Evolutionary conservation across 169 alveolate species (phyloP).

Genomic region (Eimeria tenella): DNA sequence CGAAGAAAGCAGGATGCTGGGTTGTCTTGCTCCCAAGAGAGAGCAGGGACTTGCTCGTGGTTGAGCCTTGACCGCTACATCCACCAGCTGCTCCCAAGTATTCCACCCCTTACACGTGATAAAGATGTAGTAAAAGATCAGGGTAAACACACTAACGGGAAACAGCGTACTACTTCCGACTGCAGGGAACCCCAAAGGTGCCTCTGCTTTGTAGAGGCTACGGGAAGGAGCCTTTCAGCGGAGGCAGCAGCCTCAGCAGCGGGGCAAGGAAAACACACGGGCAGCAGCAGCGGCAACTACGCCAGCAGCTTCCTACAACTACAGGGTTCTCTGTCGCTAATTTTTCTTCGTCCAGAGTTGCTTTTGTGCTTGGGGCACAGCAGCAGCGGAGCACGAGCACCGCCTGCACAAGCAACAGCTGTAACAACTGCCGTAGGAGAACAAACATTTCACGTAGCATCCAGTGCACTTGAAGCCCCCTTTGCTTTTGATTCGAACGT

Average conservation of each 20-base stretch:
- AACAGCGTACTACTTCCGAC: neutral
- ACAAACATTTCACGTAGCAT: neutral
- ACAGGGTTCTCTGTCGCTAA: constrained; percentile 11
- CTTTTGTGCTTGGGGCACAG: constrained; percentile 32
- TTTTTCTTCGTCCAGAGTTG: constrained; percentile 36
- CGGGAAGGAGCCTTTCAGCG: constrained; percentile 64
- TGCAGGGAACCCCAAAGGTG: neutral
- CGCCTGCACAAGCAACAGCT: neutral
- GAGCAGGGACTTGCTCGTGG: constrained; percentile 27
- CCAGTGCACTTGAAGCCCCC: neutral
- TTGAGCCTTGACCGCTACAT: constrained; percentile 8
- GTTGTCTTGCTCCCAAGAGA: neutral
- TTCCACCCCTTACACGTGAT: constrained; percentile 32
- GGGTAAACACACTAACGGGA: neutral
- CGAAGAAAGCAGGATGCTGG: neutral
- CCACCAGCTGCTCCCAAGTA: constrained; percentile 32
- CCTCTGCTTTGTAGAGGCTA: constrained; percentile 62
- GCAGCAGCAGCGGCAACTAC: neutral
- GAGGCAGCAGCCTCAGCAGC: constrained; percentile 61
- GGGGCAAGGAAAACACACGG: neutral
- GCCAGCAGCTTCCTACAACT: neutral
- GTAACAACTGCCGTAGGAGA: neutral
- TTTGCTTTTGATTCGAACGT: neutral
- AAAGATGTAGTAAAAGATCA: neutral
- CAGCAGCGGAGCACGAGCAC: neutral